These are phyloP conservation scores for Coemansia sp. DNA, from an alignment of 192 early-diverging fungal genomes.

Conservation along the genomic window DNA sequence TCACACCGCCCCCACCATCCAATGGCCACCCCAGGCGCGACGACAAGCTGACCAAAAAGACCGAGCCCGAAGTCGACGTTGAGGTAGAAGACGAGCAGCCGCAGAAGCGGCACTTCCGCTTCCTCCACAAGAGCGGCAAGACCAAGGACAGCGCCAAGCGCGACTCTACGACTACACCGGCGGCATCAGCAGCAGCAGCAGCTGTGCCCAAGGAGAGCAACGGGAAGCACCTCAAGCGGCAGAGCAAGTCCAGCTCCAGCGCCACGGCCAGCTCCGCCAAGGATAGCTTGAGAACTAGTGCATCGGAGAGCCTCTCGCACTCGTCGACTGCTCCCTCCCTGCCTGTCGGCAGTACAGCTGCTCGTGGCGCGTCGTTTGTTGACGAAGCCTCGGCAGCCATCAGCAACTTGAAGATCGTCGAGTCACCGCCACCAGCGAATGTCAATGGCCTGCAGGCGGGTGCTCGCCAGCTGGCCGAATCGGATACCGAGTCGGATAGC, in stretches of 20 bases:
- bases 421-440: conserved; percentile 36
- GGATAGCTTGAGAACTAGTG: conserved; percentile 31
- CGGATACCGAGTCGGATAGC: conserved; percentile 38
- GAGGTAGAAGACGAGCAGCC: conserved; percentile 23
- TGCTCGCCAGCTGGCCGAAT: conserved; percentile 38
- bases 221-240: conserved; percentile 29
- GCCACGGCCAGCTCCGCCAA: conserved; percentile 32
- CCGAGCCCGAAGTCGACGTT: conserved; percentile 7
- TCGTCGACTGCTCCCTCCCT: conserved; percentile 38
- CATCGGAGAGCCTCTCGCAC: conserved; percentile 30
- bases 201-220: conserved; percentile 18
- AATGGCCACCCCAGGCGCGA: conserved; percentile 11
- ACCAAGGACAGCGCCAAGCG: conserved; percentile 29
- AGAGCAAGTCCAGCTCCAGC: conserved; percentile 33
- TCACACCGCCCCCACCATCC: conserved; percentile 1
- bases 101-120: conserved; percentile 51
- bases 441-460: conserved; percentile 11
- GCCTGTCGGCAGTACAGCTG: conserved; percentile 21
- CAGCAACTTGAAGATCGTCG: conserved; percentile 46
- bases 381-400: conserved; percentile 46
- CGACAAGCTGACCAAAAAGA: conserved; percentile 17
- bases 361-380: conserved; percentile 39
- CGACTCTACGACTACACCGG: conserved; percentile 10
- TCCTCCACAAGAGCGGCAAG: conserved; percentile 51
- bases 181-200: not conserved